Conservation (phyloP, 371 early-diverging fungal genomes). For the Mucor saturninus region DNA sequence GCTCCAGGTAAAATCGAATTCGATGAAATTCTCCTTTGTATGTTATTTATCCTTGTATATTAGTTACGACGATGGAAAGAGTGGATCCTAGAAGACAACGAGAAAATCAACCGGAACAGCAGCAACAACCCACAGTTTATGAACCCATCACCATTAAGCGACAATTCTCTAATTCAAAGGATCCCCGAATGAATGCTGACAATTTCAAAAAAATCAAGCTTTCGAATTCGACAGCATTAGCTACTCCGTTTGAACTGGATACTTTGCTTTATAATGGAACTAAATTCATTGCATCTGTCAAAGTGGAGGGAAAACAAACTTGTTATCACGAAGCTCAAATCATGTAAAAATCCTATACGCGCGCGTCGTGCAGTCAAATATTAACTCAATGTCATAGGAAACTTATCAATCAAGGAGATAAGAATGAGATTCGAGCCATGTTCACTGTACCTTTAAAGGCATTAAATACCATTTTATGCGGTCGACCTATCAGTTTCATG, state of each 20-base stretch:
- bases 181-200: constrained; percentile 8
- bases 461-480: background rate
- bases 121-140: too few relatives aligned
- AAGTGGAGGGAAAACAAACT: constrained; percentile 1
- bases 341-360: constrained; percentile 1
- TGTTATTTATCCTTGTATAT: too few relatives aligned
- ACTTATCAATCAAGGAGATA: background rate
- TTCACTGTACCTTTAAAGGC: background rate
- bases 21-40: too few relatives aligned
- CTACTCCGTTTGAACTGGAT: background rate
- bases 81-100: too few relatives aligned
- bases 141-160: background rate
- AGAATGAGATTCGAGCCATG: constrained; percentile 5
- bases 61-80: too few relatives aligned
- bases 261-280: background rate
- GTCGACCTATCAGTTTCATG: constrained; percentile 8
- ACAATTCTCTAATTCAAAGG: background rate
- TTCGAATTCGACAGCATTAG: constrained; percentile 1
- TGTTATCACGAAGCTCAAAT: constrained; percentile 14
- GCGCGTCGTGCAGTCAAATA: too few relatives aligned
- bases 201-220: background rate
- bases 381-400: background rate
- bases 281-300: background rate
- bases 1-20: too few relatives aligned
- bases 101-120: too few relatives aligned